A percentile compares a stretch with the other conserved stretches of the same genome.
Conservation (phyloP, 352 stramenopile species). For the Phytophthora fragariaefolia region DNA sequence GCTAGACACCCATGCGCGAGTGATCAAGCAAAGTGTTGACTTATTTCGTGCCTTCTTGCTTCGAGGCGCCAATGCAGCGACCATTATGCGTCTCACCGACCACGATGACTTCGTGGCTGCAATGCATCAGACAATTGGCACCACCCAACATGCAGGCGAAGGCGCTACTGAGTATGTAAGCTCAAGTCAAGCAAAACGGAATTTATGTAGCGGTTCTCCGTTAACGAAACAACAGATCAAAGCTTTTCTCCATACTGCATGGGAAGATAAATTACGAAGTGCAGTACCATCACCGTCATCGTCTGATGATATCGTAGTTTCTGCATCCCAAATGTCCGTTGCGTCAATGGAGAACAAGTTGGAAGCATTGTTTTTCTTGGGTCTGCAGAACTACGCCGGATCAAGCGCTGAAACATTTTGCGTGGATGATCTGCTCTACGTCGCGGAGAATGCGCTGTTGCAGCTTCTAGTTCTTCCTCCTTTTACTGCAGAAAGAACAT, state of each 20-base stretch:
- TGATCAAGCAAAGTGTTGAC: slow-evolving; percentile 53
- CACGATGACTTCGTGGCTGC: slow-evolving; percentile 21
- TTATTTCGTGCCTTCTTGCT: slow-evolving; percentile 46
- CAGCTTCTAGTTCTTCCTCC: slow-evolving; percentile 31
- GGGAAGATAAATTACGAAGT: slow-evolving; percentile 46
- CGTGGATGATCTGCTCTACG: slow-evolving; percentile 37
- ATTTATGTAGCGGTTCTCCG: background rate
- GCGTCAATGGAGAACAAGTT: slow-evolving; percentile 49
- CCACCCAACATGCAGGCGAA: slow-evolving; percentile 16
- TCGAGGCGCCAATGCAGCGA: slow-evolving; percentile 49
- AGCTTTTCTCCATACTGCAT: slow-evolving; percentile 46
- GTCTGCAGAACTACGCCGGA: slow-evolving; percentile 16
- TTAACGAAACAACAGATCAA: slow-evolving; percentile 60
- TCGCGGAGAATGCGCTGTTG: slow-evolving; percentile 27
- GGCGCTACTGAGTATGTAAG: slow-evolving; percentile 2
- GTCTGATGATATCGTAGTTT: slow-evolving; percentile 7
- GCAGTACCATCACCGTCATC: background rate
- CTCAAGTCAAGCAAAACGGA: background rate
- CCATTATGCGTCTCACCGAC: slow-evolving; percentile 39
- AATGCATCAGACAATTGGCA: slow-evolving; percentile 22
- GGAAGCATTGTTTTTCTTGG: slow-evolving; percentile 42
- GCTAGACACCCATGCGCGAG: slow-evolving; percentile 47
- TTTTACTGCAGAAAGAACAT: slow-evolving; percentile 13
- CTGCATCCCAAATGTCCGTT: slow-evolving; percentile 16
- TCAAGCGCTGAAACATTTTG: slow-evolving; percentile 24